These are phyloP conservation scores for Scortechinia acanthostroma DNA, from an alignment of 2,329 filamentous ascomycete genomes.

Conservation along the genomic window DNA sequence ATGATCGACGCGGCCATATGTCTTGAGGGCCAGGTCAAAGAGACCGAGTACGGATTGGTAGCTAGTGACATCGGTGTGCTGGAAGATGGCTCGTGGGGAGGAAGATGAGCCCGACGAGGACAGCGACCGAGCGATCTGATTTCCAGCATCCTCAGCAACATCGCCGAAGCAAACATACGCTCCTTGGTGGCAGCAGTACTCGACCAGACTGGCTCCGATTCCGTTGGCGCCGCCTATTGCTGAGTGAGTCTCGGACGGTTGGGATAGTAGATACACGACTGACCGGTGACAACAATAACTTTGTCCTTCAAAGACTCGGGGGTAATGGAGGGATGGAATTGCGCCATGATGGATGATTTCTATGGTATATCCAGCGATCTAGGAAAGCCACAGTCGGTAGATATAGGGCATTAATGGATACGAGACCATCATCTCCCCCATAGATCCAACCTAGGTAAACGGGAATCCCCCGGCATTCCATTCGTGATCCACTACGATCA, in stretches of 20 bases:
- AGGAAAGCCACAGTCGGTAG: neutral
- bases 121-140: conserved; percentile 2
- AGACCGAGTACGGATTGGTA: conserved; percentile 29
- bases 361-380: no score
- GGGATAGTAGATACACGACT: conserved; percentile 3
- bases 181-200: conserved; percentile 23
- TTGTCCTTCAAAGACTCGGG: conserved; percentile 11
- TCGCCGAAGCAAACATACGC: conserved; percentile 35
- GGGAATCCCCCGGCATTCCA: no score
- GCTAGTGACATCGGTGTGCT: conserved; percentile 27
- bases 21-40: conserved; percentile 29
- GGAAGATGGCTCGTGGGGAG: conserved; percentile 19
- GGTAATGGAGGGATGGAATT: neutral
- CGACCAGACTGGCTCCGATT: conserved; percentile 30
- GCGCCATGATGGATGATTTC: neutral
- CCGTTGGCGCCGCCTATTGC: conserved; percentile 29
- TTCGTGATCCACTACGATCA: no score
- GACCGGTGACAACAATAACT: conserved; percentile 19
- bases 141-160: conserved; percentile 14
- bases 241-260: neutral
- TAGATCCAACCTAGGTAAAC: no score
- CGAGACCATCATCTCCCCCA: no score
- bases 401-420: neutral
- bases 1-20: conserved; percentile 32
- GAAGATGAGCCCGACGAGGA: conserved; percentile 8